Evolutionary conservation across 2,329 filamentous ascomycete genomes (phyloP).

Genomic region (Penicillium sp.): DNA sequence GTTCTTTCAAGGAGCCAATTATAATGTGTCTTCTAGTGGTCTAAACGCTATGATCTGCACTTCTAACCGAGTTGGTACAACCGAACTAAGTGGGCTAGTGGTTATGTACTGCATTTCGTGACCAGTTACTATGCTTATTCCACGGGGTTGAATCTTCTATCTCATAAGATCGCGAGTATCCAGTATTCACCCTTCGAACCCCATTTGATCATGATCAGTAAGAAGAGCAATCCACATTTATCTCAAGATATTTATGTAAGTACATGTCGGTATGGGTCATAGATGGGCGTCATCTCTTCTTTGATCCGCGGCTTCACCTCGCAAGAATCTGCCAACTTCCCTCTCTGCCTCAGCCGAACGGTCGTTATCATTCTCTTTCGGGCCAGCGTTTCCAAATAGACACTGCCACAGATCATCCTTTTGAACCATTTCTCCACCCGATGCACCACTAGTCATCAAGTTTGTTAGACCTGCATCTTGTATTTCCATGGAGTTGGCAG

Average conservation of each 20-base stretch:
- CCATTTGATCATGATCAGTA: too few species aligned
- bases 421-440: constrained; percentile 76
- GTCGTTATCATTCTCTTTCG: constrained; percentile 18
- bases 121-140: too few species aligned
- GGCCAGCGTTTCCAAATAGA: constrained; percentile 65
- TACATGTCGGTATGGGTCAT: neutral
- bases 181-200: too few species aligned
- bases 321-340: constrained; percentile 52
- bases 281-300: constrained; percentile 27
- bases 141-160: too few species aligned
- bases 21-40: too few species aligned
- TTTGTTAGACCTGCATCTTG: constrained; percentile 69
- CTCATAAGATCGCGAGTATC: too few species aligned
- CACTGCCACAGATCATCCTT: constrained; percentile 84
- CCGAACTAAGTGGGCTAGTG: too few species aligned
- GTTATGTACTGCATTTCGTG: too few species aligned
- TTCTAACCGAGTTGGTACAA: too few species aligned
- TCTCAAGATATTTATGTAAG: neutral
- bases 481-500: constrained; percentile 80
- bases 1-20: too few species aligned
- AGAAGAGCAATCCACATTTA: too few species aligned
- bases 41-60: too few species aligned
- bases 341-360: constrained; percentile 31
- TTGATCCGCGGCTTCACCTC: constrained; percentile 56
- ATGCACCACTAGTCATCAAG: constrained; percentile 67